Evolutionary conservation across 2,329 filamentous ascomycete species (phyloP).

Genomic region (Acephala macrosclerotiorum): DNA sequence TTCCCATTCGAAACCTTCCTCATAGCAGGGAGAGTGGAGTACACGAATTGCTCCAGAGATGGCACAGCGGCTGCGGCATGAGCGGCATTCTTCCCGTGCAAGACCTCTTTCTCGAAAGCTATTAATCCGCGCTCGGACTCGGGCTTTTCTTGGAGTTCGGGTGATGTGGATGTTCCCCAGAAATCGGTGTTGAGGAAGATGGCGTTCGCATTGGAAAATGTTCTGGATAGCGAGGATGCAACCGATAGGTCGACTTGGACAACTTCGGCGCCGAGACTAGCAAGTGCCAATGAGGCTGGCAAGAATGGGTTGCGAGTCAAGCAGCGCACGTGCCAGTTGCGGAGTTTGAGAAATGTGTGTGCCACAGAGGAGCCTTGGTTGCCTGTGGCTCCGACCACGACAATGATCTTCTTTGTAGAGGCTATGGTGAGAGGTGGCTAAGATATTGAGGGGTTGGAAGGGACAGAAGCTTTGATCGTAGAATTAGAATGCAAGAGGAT

Average conservation of each 20-base stretch:
- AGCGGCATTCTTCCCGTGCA: slow-evolving; percentile 41
- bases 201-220: slow-evolving; percentile 36
- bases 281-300: slow-evolving; percentile 25
- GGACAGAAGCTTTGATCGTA: not conserved
- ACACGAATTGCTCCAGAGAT: slow-evolving; percentile 47
- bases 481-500: too few relatives aligned
- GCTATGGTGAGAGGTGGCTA: slow-evolving; percentile 21
- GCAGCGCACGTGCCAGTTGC: slow-evolving; percentile 41
- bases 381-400: slow-evolving; percentile 66
- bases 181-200: slow-evolving; percentile 43
- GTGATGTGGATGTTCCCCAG: slow-evolving; percentile 27
- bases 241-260: slow-evolving; percentile 39
- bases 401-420: slow-evolving; percentile 53
- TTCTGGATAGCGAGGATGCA: slow-evolving; percentile 31
- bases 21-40: slow-evolving; percentile 48
- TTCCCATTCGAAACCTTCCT: slow-evolving; percentile 50
- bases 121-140: slow-evolving; percentile 14
- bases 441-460: not conserved
- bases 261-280: slow-evolving; percentile 36
- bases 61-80: slow-evolving; percentile 40
- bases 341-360: slow-evolving; percentile 30
- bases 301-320: slow-evolving; percentile 33
- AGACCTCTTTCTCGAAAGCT: slow-evolving; percentile 34
- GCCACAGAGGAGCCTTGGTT: slow-evolving; percentile 66
- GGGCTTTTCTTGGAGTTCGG: not conserved